phyloP scores from a whole-genome alignment of 2,329 filamentous ascomycete genomes.

The Epicoccum sorghinum region DNA sequence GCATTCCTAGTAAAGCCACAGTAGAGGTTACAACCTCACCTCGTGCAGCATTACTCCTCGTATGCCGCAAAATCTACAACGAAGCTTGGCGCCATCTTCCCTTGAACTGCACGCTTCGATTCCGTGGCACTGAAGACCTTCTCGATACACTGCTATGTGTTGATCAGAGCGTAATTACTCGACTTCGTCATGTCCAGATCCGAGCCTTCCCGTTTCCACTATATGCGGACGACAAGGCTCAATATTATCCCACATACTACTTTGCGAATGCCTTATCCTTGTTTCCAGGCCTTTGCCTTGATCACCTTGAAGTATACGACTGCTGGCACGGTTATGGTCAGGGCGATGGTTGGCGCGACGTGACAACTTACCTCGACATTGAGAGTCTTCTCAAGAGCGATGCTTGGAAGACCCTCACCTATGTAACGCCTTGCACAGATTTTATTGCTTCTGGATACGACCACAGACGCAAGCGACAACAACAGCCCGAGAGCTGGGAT shows the following conservation, averaged over 20 bases:
- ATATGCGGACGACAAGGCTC: slow-evolving; percentile 28
- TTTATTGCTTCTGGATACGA: slow-evolving; percentile 45
- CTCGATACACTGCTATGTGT: slow-evolving; percentile 40
- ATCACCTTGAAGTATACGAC: slow-evolving; percentile 42
- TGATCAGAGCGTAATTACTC: slow-evolving; percentile 38
- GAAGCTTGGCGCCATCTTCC: slow-evolving; percentile 45
- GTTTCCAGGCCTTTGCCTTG: slow-evolving; percentile 41
- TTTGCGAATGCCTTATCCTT: slow-evolving; percentile 39
- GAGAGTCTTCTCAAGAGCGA: slow-evolving; percentile 40
- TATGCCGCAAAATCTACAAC: slow-evolving; percentile 35
- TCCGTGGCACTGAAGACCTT: slow-evolving; percentile 42
- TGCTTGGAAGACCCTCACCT: slow-evolving; percentile 42
- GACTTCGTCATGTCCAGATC: slow-evolving; percentile 40
- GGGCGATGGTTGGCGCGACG: slow-evolving; percentile 42
- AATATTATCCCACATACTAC: slow-evolving; percentile 43
- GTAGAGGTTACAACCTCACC: slow-evolving; percentile 18
- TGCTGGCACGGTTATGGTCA: slow-evolving; percentile 45
- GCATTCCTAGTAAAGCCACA: slow-evolving; percentile 14
- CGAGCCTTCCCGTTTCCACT: slow-evolving; percentile 44
- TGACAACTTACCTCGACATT: slow-evolving; percentile 45
- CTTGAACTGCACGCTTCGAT: slow-evolving; percentile 38
- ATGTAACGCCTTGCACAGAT: slow-evolving; percentile 42
- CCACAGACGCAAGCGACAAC: slow-evolving; percentile 31
- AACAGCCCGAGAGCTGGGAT: slow-evolving; percentile 42
- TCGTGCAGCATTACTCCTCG: slow-evolving; percentile 40